Conservation (phyloP, 73 alveolate species). For the Uronychia setigera region DNA sequence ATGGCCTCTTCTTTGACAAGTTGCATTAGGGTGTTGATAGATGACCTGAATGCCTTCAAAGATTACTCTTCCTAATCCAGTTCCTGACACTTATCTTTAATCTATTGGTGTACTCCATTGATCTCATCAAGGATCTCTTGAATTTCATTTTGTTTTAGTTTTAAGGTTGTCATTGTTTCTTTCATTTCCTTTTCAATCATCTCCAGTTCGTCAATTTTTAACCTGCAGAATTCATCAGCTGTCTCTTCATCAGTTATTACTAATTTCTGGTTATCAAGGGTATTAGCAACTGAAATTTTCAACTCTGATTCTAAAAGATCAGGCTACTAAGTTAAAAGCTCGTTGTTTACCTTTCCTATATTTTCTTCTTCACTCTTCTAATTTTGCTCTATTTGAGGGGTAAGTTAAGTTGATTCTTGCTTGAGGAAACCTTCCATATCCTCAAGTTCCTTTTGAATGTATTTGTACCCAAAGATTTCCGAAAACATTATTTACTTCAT, state of each 20-base stretch:
- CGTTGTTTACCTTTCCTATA: neutral
- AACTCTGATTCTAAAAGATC: neutral
- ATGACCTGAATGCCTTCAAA: neutral
- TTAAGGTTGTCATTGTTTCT: neutral
- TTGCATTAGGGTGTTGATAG: neutral
- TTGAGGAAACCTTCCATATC: neutral
- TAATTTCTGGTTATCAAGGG: neutral
- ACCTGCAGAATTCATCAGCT: neutral
- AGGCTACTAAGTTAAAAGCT: neutral
- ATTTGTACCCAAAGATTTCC: neutral
- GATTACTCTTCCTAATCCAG: neutral
- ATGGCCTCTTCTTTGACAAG: neutral
- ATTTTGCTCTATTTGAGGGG: neutral
- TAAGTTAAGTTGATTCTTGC: neutral
- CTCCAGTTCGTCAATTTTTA: neutral
- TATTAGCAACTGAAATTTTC: neutral
- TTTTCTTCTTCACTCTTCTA: neutral
- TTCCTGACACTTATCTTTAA: neutral
- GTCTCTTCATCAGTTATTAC: neutral
- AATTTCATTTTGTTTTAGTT: neutral
- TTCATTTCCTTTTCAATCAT: neutral
- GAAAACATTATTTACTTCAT: neutral
- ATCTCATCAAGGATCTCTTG: neutral
- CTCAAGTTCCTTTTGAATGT: neutral
- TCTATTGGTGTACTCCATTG: neutral